Conservation (phyloP, 2,329 filamentous ascomycete species). For the Chrysoporthe puriensis region DNA sequence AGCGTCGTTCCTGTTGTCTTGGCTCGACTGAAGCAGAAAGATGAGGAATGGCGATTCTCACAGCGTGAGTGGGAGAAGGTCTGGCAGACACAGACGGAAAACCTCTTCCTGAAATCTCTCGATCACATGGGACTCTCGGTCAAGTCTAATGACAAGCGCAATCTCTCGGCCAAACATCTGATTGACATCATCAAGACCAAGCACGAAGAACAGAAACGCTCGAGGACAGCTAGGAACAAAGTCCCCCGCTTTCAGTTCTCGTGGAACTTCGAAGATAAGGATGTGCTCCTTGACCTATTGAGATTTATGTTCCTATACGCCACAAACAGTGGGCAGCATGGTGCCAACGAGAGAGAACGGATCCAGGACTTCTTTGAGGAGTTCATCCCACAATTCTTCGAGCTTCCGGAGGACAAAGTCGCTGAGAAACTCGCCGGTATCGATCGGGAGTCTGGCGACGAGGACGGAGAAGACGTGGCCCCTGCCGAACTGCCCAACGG, state of each 20-base stretch:
- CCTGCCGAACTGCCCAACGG: constrained; percentile 73
- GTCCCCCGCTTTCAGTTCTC: constrained; percentile 71
- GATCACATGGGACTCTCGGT: constrained; percentile 95
- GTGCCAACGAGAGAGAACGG: constrained; percentile 72
- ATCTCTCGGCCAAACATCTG: constrained; percentile 86
- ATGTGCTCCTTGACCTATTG: constrained; percentile 65
- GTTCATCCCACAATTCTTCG: constrained; percentile 78
- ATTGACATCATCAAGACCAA: constrained; percentile 90
- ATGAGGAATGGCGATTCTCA: constrained; percentile 96
- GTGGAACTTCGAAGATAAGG: constrained; percentile 73
- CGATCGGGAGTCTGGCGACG: constrained; percentile 71
- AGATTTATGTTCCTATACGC: constrained; percentile 68
- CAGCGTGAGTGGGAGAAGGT: constrained; percentile 99
- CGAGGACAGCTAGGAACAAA: constrained; percentile 64
- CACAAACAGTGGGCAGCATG: constrained; percentile 70
- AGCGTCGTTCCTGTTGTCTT: constrained; percentile 88
- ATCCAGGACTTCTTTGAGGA: constrained; percentile 76
- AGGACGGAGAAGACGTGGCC: constrained; percentile 74
- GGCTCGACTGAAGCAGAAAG: constrained; percentile 89
- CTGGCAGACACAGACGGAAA: constrained; percentile 93
- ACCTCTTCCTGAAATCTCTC: constrained; percentile 93
- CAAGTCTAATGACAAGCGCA: constrained; percentile 87
- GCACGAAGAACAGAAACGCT: constrained; percentile 84
- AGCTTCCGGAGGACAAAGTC: constrained; percentile 71
- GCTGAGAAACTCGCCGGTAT: constrained; percentile 69